These are phyloP conservation scores for Leishmania guyanensis DNA, from an alignment of 208 protist genomes.

Conservation along the genomic window DNA sequence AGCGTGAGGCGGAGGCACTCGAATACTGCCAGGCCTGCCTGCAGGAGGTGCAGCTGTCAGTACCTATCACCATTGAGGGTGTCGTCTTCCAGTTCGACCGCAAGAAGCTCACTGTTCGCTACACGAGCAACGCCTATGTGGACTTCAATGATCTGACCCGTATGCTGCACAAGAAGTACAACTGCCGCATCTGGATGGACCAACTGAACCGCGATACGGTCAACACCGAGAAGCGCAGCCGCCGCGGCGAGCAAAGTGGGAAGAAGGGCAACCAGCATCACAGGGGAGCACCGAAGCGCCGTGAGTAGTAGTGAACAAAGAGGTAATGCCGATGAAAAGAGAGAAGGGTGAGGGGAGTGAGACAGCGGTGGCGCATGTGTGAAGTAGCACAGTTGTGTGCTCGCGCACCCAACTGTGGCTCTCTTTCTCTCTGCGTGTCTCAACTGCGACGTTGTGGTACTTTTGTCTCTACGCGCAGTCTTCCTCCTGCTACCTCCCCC, in stretches of 20 bases:
- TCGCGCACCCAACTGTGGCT: no score
- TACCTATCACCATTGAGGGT: slow-evolving; percentile 66
- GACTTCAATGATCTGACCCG: slow-evolving; percentile 84
- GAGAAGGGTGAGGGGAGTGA: background rate
- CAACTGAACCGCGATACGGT: slow-evolving; percentile 78
- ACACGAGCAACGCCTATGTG: slow-evolving; percentile 72
- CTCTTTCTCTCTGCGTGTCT: background rate
- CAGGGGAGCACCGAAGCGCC: slow-evolving; percentile 16
- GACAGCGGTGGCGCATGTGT: background rate
- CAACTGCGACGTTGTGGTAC: background rate
- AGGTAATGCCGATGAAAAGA: background rate
- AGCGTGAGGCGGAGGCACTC: slow-evolving; percentile 64
- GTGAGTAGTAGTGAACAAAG: slow-evolving; percentile 9
- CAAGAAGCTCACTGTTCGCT: slow-evolving; percentile 90
- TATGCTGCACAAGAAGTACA: slow-evolving; percentile 71
- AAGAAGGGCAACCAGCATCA: slow-evolving; percentile 16
- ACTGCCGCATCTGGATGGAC: slow-evolving; percentile 92
- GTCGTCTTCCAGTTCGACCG: slow-evolving; percentile 89
- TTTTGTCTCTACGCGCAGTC: background rate
- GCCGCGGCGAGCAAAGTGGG: slow-evolving; percentile 18
- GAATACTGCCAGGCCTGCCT: slow-evolving; percentile 56
- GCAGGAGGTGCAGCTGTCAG: slow-evolving; percentile 46
- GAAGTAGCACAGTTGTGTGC: background rate
- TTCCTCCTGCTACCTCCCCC: background rate
- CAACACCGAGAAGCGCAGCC: slow-evolving; percentile 23